Base-by-base conservation (phyloP, 208 protist genomes). In the Leptomonas pyrrhocoris region DNA sequence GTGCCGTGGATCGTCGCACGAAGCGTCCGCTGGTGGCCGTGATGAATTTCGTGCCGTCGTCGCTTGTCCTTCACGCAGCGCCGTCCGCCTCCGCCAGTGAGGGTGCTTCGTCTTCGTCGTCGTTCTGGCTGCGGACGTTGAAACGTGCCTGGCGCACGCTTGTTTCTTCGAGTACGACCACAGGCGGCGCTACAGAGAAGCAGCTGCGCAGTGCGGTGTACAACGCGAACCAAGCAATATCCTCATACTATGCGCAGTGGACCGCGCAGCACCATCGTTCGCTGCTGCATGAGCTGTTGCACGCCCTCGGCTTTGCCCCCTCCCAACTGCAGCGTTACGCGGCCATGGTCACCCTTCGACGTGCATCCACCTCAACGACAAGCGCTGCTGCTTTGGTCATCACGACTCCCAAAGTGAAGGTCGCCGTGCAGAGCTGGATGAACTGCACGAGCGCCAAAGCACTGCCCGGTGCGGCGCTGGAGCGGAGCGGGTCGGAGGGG, bases 291-390 rank as follows among this genome's bases (percentile, higher is more conserved):
- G 92, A 96, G 50, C 51, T 90, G 0, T 70, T 92, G 34, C 89
- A 96, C 77, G 79, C 75, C 16, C 61, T 94, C 11, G 89, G 91
- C 13, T 96, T 96, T 34, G 59, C 77, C n/a, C 71, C 72, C 7
- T 36, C 53, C 5, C 74, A 79, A 34, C 59, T 91, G 23, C 72
- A 25, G 62, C 53, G 57, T 8, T 34, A 71, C 59, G 5, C 38
- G 34, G 30, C 12, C 9, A 50, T 18, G 1, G 34, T 72, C 42
- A 9, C 9, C 12, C 2, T 34, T 7, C 1, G 5, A 30, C 57
- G 43, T n/a, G 43, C 5, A 6, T 48, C 43, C 4, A 3, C 43
- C 3, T 23, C 40, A 30, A 16, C 3, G 12, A 38, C 19, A 5
- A 12, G 36, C 25, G 49, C 0, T 3, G 16, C 36, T 19, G 7